Evolutionary conservation across 805 yeast species (phyloP).

Genomic region (Groenewaldozyma tartarivorans): DNA sequence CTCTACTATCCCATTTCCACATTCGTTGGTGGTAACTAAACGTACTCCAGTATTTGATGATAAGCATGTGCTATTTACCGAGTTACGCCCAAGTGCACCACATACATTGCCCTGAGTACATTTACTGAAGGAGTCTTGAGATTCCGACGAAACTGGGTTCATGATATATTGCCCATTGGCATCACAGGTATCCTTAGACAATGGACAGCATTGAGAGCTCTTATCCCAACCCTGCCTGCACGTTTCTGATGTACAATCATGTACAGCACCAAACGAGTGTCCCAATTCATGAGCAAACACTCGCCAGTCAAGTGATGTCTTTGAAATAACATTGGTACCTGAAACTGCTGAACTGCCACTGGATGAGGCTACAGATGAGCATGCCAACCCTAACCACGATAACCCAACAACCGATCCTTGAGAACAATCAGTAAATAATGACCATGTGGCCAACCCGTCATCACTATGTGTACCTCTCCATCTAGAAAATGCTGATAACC

Average conservation of each 20-base stretch:
- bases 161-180: constrained; percentile 28
- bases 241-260: constrained; percentile 29
- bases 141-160: constrained; percentile 27
- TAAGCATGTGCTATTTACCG: constrained; percentile 24
- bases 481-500: constrained; percentile 22
- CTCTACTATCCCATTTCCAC: constrained; percentile 32
- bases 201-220: constrained; percentile 28
- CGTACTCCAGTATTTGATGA: constrained; percentile 22
- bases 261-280: constrained; percentile 33
- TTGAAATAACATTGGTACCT: constrained; percentile 28
- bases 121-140: constrained; percentile 22
- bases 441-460: constrained; percentile 30
- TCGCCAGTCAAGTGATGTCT: constrained; percentile 26
- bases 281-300: constrained; percentile 33
- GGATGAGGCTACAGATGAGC: constrained; percentile 16
- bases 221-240: constrained; percentile 22
- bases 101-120: constrained; percentile 31
- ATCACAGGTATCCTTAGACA: constrained; percentile 20
- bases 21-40: constrained; percentile 24
- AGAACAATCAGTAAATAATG: constrained; percentile 26
- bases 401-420: constrained; percentile 29
- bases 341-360: constrained; percentile 16
- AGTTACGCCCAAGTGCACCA: constrained; percentile 19
- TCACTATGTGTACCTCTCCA: constrained; percentile 25
- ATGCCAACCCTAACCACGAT: constrained; percentile 29